These are phyloP conservation scores for Fraxinus xanthoxyloides DNA, from an alignment of 305 asterid species.

Conservation along the genomic window DNA sequence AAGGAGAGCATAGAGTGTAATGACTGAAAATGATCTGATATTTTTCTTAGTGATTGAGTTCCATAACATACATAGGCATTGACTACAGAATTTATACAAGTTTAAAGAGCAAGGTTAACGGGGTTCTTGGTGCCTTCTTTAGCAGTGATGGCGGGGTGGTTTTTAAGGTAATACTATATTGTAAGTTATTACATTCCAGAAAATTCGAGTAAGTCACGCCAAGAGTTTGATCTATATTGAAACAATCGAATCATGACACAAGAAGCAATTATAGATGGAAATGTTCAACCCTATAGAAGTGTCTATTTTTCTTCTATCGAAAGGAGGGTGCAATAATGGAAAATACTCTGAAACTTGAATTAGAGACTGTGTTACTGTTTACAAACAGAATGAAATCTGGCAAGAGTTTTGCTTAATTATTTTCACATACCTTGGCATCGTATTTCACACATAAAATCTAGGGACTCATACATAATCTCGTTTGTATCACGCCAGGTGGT, in stretches of 20 bases:
- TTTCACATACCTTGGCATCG: not conserved
- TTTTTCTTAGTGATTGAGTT: not conserved
- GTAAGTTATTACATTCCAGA: not conserved
- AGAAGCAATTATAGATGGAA: no score
- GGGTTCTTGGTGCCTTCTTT: not conserved
- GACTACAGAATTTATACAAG: not conserved
- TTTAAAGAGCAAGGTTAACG: not conserved
- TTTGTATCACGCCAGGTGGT: not conserved
- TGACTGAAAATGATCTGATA: not conserved
- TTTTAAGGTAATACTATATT: not conserved
- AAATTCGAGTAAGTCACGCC: not conserved
- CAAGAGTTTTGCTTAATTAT: not conserved
- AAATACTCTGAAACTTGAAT: not conserved
- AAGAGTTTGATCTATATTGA: not conserved
- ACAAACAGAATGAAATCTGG: not conserved
- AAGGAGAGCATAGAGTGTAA: not conserved
- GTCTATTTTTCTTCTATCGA: no score
- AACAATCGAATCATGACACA: not conserved
- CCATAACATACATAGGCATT: not conserved
- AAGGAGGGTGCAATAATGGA: not conserved
- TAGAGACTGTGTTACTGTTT: no score
- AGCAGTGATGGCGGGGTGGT: not conserved
- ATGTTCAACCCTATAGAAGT: not conserved
- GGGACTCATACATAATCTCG: not conserved
- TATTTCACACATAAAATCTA: no score